These are phyloP conservation scores for Aspergillus clavatus DNA, from an alignment of 2,329 filamentous ascomycete genomes.

Conservation along the genomic window DNA sequence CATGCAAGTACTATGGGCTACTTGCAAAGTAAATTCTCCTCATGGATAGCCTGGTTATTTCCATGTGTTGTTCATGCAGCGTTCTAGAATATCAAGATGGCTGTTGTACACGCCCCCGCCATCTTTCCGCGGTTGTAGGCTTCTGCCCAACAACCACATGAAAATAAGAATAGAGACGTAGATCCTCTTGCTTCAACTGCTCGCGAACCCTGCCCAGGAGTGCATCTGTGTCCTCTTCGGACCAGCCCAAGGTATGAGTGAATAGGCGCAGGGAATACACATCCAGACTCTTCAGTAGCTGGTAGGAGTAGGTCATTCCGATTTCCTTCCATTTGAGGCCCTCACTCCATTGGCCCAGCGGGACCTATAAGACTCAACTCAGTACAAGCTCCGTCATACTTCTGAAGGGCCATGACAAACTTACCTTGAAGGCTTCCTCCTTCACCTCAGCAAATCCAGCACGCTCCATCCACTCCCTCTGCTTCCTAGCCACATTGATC, in stretches of 20 bases:
- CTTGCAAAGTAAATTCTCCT: too few relatives aligned
- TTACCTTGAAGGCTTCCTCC: slow-evolving; percentile 6
- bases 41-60: too few relatives aligned
- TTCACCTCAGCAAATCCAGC: slow-evolving; percentile 5
- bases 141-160: slow-evolving; percentile 3
- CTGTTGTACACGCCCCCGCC: too few relatives aligned
- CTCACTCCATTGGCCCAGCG: slow-evolving; percentile 1
- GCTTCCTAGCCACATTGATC: slow-evolving; percentile 2
- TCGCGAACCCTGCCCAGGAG: not conserved
- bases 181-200: slow-evolving; percentile 3
- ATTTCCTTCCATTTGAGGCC: not conserved
- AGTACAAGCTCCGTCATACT: too few relatives aligned
- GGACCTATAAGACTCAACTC: slow-evolving; percentile 1
- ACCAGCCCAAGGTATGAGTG: slow-evolving; percentile 9
- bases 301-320: not conserved
- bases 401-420: too few relatives aligned
- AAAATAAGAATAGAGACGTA: slow-evolving; percentile 6
- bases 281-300: slow-evolving; percentile 1
- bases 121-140: not conserved
- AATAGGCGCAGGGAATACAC: slow-evolving; percentile 8
- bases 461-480: slow-evolving; percentile 7
- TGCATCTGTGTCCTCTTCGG: slow-evolving; percentile 6
- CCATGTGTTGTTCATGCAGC: too few relatives aligned
- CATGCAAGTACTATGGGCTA: too few relatives aligned
- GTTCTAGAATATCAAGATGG: too few relatives aligned